These are phyloP conservation scores for Magnaporthiopsis poae DNA, from an alignment of 2,329 filamentous ascomycete genomes.

Conservation along the genomic window DNA sequence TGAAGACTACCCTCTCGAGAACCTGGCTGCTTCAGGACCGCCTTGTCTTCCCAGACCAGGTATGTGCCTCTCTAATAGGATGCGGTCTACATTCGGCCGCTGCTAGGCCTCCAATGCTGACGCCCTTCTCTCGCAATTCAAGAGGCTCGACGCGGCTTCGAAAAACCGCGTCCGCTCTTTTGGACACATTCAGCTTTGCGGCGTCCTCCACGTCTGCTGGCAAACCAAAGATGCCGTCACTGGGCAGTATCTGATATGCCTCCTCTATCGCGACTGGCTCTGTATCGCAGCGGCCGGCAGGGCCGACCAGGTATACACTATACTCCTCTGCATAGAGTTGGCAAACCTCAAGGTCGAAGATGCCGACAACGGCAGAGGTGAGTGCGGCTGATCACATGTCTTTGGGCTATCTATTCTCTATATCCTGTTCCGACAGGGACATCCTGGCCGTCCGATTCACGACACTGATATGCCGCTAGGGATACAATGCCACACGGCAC, in stretches of 20 bases:
- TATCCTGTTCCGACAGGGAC: too few species aligned
- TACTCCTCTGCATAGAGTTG: conserved; percentile 65
- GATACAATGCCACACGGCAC: conserved; percentile 74
- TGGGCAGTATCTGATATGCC: conserved; percentile 74
- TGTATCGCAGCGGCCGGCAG: conserved; percentile 62
- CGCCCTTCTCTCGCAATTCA: conserved; percentile 4
- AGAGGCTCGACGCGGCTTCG: conserved; percentile 42
- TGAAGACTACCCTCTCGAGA: conserved; percentile 62
- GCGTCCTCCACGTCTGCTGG: conserved; percentile 74
- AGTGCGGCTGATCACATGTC: conserved; percentile 13
- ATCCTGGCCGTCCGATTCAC: conserved; percentile 7
- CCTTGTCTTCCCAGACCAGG: conserved; percentile 63
- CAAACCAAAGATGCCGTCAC: conserved; percentile 57
- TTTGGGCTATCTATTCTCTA: too few species aligned
- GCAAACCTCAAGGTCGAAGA: conserved; percentile 58
- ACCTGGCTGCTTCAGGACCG: conserved; percentile 80
- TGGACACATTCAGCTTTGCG: conserved; percentile 72
- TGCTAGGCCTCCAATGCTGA: neutral
- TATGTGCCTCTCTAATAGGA: conserved; percentile 28
- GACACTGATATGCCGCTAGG: conserved; percentile 38
- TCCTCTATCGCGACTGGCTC: conserved; percentile 73
- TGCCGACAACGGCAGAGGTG: conserved; percentile 65
- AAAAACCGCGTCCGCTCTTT: conserved; percentile 66
- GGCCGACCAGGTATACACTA: conserved; percentile 57
- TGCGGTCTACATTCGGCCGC: too few species aligned